These are phyloP conservation scores for Diaporthe vexans DNA, from an alignment of 2,329 filamentous ascomycete species.

Conservation along the genomic window DNA sequence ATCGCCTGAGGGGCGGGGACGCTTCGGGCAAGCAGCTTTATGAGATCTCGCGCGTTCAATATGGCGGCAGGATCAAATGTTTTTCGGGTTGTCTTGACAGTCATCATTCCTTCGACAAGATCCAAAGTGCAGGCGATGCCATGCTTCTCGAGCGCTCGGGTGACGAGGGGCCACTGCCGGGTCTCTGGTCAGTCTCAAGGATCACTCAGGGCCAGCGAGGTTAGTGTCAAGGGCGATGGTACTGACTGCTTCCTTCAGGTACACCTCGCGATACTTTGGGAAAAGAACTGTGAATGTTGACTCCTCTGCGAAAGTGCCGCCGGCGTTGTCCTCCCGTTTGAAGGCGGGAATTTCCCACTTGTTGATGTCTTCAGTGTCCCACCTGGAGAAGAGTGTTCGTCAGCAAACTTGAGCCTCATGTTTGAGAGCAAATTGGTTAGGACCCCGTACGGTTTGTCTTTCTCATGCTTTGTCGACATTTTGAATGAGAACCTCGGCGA, in stretches of 20 bases:
- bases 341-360: slow-evolving; percentile 96
- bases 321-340: slow-evolving; percentile 85
- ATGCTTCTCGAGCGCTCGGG: slow-evolving; percentile 85
- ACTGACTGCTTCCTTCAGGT: slow-evolving; percentile 80
- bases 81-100: slow-evolving; percentile 92
- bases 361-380: slow-evolving; percentile 97
- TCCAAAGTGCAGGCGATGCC: slow-evolving; percentile 94
- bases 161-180: slow-evolving; percentile 85
- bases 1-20: slow-evolving; percentile 94
- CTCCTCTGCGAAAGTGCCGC: slow-evolving; percentile 91
- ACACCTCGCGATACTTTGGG: slow-evolving; percentile 96
- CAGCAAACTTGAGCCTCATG: neutral
- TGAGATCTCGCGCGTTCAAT: slow-evolving; percentile 92
- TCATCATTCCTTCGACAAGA: slow-evolving; percentile 96
- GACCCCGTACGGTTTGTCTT: slow-evolving; percentile 76
- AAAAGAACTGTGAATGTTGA: slow-evolving; percentile 91
- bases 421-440: neutral
- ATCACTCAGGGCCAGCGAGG: neutral
- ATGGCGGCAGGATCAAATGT: slow-evolving; percentile 87
- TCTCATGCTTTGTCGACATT: slow-evolving; percentile 92
- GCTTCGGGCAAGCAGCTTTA: slow-evolving; percentile 91
- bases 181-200: slow-evolving; percentile 37
- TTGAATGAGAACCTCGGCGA: slow-evolving; percentile 20
- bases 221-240: neutral
- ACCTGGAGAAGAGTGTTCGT: slow-evolving; percentile 51